Conservation (phyloP, 2,329 filamentous ascomycete genomes). For the Aspergillus persii region DNA sequence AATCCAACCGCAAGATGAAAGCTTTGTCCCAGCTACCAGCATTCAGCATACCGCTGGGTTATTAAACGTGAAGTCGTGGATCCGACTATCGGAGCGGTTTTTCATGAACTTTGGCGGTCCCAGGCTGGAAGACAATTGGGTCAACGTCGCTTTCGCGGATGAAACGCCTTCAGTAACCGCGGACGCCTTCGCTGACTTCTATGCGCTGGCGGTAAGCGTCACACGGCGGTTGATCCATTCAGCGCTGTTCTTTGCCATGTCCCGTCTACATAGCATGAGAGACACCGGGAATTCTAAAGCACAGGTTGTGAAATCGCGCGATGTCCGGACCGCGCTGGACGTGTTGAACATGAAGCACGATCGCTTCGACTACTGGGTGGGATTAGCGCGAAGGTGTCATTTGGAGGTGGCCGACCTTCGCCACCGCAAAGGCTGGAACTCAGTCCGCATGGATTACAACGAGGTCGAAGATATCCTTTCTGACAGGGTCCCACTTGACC, state of each 20-base stretch:
- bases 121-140: conserved; percentile 66
- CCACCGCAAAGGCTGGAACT: conserved; percentile 30
- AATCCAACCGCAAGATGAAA: conserved; percentile 28
- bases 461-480: conserved; percentile 44
- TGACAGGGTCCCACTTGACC: conserved; percentile 8
- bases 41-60: conserved; percentile 54
- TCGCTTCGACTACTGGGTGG: conserved; percentile 51
- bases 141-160: conserved; percentile 50
- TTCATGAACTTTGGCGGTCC: conserved; percentile 70
- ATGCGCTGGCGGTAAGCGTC: conserved; percentile 64
- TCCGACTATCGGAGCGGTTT: conserved; percentile 61
- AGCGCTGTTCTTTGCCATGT: conserved; percentile 67
- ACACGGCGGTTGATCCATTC: conserved; percentile 70
- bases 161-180: conserved; percentile 68
- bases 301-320: conserved; percentile 43
- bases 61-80: conserved; percentile 60
- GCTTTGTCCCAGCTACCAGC: conserved; percentile 10
- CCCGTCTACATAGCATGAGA: conserved; percentile 58
- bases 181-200: conserved; percentile 74
- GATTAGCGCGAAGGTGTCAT: conserved; percentile 51
- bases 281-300: conserved; percentile 28
- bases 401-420: conserved; percentile 49
- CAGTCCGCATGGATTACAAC: conserved; percentile 36
- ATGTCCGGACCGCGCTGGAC: conserved; percentile 56
- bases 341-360: conserved; percentile 52